phyloP scores from a whole-genome alignment of 225 moss, liverwort and hornwort species.

The Neckera pumila region DNA sequence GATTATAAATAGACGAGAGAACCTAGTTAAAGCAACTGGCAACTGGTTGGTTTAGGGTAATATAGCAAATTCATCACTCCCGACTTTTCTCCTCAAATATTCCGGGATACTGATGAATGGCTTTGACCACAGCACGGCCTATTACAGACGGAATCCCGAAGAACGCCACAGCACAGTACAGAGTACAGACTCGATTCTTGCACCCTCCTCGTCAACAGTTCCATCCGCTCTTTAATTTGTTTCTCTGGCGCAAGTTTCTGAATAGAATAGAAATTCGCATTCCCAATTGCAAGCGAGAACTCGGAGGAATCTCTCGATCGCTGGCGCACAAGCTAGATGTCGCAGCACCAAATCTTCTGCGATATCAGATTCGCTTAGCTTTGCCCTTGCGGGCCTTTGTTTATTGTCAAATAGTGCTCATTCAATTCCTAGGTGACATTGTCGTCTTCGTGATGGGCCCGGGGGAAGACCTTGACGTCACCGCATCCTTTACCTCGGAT shows the following conservation, averaged over 20 bases:
- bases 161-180: not conserved
- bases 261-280: not conserved
- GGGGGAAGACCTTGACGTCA: not conserved
- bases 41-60: not conserved
- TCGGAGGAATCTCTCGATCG: conserved; percentile 6
- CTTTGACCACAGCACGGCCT: not conserved
- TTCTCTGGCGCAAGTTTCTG: not conserved
- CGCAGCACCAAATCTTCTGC: not conserved
- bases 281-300: not conserved
- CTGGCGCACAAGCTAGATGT: not conserved
- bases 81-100: not conserved
- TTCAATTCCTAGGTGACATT: not conserved
- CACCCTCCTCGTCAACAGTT: no score
- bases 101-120: not conserved
- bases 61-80: not conserved
- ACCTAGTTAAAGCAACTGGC: not conserved
- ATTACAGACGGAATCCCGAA: not conserved
- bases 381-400: not conserved
- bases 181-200: not conserved
- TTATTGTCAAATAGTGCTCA: not conserved
- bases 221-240: not conserved
- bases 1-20: not conserved
- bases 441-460: not conserved
- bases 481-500: not conserved
- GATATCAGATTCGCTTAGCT: not conserved